These are phyloP conservation scores for Dryadomyces sulphureus DNA, from an alignment of 2,329 filamentous ascomycete species.

Conservation along the genomic window DNA sequence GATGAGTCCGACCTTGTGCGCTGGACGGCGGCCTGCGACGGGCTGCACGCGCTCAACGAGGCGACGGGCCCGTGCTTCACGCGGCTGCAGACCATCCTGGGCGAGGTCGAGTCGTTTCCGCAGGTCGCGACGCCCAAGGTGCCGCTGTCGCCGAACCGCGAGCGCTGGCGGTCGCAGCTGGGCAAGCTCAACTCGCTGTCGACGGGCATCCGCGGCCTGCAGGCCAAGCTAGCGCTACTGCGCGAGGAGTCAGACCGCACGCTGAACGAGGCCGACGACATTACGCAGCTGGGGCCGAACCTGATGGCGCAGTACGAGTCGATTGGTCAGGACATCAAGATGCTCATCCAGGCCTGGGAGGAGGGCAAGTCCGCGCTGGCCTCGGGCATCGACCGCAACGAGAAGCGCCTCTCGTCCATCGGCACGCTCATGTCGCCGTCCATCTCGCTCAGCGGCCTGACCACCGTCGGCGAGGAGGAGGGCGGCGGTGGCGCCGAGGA, in stretches of 20 bases:
- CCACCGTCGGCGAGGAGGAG: slow-evolving; percentile 38
- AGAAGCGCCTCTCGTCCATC: slow-evolving; percentile 52
- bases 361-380: slow-evolving; percentile 72
- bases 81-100: slow-evolving; percentile 53
- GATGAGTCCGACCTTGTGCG: slow-evolving; percentile 61
- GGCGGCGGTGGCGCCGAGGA: slow-evolving; percentile 22
- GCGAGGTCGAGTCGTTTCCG: slow-evolving; percentile 59
- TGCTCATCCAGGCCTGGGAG: slow-evolving; percentile 74
- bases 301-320: slow-evolving; percentile 88
- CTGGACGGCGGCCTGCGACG: slow-evolving; percentile 66
- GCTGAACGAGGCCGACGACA: slow-evolving; percentile 57
- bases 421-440: slow-evolving; percentile 44
- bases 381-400: slow-evolving; percentile 67
- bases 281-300: slow-evolving; percentile 61
- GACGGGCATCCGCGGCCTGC: slow-evolving; percentile 76
- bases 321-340: slow-evolving; percentile 74
- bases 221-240: slow-evolving; percentile 86
- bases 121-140: slow-evolving; percentile 40
- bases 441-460: slow-evolving; percentile 52
- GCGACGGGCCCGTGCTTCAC: slow-evolving; percentile 48
- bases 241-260: slow-evolving; percentile 76
- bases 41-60: slow-evolving; percentile 50
- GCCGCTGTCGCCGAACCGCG: slow-evolving; percentile 56
- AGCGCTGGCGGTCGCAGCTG: slow-evolving; percentile 74
- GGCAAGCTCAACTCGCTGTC: slow-evolving; percentile 80